Percentiles rank a stretch among this genome's conserved stretches.
phyloP scores from a whole-genome alignment of 768 basidiomycete genomes.

The Leccinellum albellum region DNA sequence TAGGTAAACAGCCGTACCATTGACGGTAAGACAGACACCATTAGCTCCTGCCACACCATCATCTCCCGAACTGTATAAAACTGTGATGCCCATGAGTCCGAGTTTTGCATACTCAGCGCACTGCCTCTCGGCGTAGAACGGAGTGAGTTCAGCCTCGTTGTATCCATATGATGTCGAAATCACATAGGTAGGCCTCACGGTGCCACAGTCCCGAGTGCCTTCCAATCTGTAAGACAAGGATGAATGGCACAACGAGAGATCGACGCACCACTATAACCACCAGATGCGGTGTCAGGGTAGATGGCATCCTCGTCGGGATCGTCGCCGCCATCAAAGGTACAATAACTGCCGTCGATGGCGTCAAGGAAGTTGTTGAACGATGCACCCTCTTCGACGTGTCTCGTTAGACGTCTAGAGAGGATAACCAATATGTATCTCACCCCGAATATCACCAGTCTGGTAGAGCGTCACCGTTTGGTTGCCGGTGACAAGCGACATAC shows the following conservation, averaged over 20 bases:
- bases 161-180: constrained; percentile 43
- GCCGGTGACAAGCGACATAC: constrained; percentile 30
- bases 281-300: constrained; percentile 24
- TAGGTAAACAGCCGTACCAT: constrained; percentile 11
- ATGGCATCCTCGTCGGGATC: constrained; percentile 26
- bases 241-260: not conserved
- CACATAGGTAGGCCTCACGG: constrained; percentile 36
- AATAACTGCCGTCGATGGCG: constrained; percentile 36
- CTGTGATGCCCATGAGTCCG: constrained; percentile 34
- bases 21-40: constrained; percentile 30
- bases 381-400: constrained; percentile 15
- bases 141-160: constrained; percentile 35
- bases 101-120: constrained; percentile 47
- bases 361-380: constrained; percentile 40
- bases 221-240: not conserved
- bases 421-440: constrained; percentile 4
- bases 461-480: constrained; percentile 30
- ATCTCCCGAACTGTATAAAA: constrained; percentile 34
- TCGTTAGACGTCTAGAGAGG: not conserved
- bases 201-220: constrained; percentile 35
- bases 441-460: constrained; percentile 30
- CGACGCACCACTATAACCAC: constrained; percentile 18
- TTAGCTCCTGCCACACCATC: constrained; percentile 29
- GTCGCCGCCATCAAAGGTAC: constrained; percentile 36
- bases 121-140: constrained; percentile 38